Evolutionary conservation across 805 yeast species (phyloP).

Genomic region (Teunomyces tritomae): DNA sequence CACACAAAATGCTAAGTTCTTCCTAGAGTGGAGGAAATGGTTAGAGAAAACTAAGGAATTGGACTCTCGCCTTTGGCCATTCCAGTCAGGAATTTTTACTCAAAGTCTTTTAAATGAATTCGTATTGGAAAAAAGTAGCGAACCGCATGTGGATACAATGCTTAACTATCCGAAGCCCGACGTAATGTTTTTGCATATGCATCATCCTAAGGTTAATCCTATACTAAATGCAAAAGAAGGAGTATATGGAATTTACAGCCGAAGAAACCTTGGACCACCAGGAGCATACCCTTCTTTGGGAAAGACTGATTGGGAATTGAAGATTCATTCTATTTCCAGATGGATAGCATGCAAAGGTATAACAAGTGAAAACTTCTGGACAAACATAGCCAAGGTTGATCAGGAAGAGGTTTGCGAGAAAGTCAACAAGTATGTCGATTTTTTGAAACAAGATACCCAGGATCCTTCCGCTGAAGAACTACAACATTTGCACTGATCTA

Average conservation of each 20-base stretch:
- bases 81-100: constrained; percentile 14
- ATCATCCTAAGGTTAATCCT: constrained; percentile 20
- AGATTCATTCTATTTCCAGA: constrained; percentile 19
- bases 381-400: constrained; percentile 10
- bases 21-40: constrained; percentile 28
- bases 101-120: constrained; percentile 12
- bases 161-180: constrained; percentile 12
- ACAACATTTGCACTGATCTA: constrained; percentile 1
- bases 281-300: constrained; percentile 18
- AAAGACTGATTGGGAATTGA: constrained; percentile 23
- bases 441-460: constrained; percentile 19
- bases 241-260: constrained; percentile 10
- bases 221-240: constrained; percentile 12
- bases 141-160: neutral
- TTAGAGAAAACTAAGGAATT: constrained; percentile 12
- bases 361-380: constrained; percentile 19
- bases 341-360: constrained; percentile 26
- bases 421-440: constrained; percentile 21
- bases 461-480: constrained; percentile 10
- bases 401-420: constrained; percentile 19
- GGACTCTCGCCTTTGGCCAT: constrained; percentile 18
- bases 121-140: neutral
- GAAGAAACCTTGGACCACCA: constrained; percentile 18
- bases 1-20: constrained; percentile 9
- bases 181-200: constrained; percentile 21